Conservation (phyloP, 352 stramenopile species). For the Thalassiosira hispida region DNA sequence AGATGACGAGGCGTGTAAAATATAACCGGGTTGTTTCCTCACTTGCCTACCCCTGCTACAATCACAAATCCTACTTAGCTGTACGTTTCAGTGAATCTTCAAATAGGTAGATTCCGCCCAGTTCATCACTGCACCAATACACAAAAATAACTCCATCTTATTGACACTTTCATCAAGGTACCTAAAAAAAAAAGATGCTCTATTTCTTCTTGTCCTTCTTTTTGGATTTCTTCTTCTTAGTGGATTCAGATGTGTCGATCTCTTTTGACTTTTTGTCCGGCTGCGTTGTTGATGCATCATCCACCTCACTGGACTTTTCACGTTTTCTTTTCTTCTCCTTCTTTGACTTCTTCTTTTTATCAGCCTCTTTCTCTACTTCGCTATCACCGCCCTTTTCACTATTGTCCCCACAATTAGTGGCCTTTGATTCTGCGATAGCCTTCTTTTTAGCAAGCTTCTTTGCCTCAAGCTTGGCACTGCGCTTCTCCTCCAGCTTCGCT, state of each 20-base stretch:
- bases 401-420: neutral
- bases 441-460: conserved; percentile 65
- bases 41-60: neutral
- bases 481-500: conserved; percentile 77
- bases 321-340: conserved; percentile 30
- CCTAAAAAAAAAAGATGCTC: no score
- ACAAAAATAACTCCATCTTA: no score
- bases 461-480: conserved; percentile 47
- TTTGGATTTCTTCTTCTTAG: conserved; percentile 31
- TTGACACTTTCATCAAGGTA: no score
- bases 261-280: conserved; percentile 9
- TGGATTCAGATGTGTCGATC: neutral
- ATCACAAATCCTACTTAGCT: neutral
- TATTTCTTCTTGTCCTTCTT: conserved; percentile 7
- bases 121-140: no score
- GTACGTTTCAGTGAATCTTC: no score
- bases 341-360: conserved; percentile 33
- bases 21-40: conserved; percentile 2
- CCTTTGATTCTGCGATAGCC: neutral
- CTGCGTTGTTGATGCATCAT: conserved; percentile 1
- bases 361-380: conserved; percentile 11
- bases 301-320: conserved; percentile 25
- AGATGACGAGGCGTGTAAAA: conserved; percentile 11
- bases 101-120: no score
- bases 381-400: conserved; percentile 10